Evolutionary conservation across 208 protist genomes (phyloP).

Genomic region (Trypanosomatidae sp.): DNA sequence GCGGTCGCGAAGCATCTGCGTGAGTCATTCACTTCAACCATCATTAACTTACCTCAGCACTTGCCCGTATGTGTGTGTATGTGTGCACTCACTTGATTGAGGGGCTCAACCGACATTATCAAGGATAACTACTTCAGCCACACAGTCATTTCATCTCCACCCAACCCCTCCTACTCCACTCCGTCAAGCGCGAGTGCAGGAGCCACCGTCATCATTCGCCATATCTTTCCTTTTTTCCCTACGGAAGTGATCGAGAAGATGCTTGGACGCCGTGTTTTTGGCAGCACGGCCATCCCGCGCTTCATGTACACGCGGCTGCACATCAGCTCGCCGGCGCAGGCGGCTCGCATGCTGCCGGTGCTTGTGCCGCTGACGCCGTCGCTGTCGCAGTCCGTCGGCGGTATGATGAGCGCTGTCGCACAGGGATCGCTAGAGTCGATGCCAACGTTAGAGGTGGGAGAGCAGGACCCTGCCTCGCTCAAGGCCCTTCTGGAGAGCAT

Average conservation of each 20-base stretch:
- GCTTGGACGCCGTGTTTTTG: slow-evolving; percentile 77
- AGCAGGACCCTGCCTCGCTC: slow-evolving; percentile 43
- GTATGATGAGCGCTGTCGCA: slow-evolving; percentile 12
- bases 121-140: neutral
- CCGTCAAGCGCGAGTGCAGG: neutral
- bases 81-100: neutral
- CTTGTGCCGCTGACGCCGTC: slow-evolving; percentile 49
- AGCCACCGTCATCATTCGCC: neutral
- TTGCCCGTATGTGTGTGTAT: neutral
- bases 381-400: slow-evolving; percentile 16
- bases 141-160: neutral
- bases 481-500: slow-evolving; percentile 53
- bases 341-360: slow-evolving; percentile 57
- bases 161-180: neutral
- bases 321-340: slow-evolving; percentile 65
- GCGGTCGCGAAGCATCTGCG: slow-evolving; percentile 1
- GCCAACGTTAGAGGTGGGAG: slow-evolving; percentile 24
- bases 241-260: slow-evolving; percentile 24
- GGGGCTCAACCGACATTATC: neutral
- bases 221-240: neutral
- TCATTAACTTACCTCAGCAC: neutral
- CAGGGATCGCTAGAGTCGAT: slow-evolving; percentile 17
- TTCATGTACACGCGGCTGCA: slow-evolving; percentile 74
- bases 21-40: neutral
- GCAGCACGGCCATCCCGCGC: slow-evolving; percentile 64